Evolutionary conservation across 108 stramenopile genomes (phyloP).

Genomic region (Skeletonema grethae): DNA sequence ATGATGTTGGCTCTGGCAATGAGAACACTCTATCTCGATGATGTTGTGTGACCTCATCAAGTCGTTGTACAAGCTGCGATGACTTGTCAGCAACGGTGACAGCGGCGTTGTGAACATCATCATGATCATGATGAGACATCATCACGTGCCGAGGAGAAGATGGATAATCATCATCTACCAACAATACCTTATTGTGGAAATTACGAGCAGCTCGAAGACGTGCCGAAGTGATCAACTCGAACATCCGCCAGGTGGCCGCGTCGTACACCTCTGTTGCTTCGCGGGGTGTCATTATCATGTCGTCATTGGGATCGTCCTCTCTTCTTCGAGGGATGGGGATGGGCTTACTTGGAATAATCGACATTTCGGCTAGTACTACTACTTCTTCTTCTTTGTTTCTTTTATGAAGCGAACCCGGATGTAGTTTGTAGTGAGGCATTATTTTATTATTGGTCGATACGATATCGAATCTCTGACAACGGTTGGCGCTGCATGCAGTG

Average conservation of each 20-base stretch:
- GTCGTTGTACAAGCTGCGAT: not conserved
- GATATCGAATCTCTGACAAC: not conserved
- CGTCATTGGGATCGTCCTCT: not conserved
- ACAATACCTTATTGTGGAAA: not conserved
- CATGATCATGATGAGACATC: not conserved
- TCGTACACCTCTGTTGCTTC: not conserved
- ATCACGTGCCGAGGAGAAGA: too few species aligned
- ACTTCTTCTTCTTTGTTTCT: not conserved
- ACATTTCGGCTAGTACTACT: not conserved
- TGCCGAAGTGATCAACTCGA: not conserved
- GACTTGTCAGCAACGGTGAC: not conserved
- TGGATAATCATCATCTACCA: too few species aligned
- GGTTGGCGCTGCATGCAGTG: too few species aligned
- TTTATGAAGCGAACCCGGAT: not conserved
- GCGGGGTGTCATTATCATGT: not conserved
- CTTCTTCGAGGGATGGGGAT: not conserved
- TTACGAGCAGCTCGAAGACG: not conserved
- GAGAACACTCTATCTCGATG: not conserved
- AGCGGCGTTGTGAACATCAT: not conserved
- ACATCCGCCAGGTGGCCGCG: not conserved
- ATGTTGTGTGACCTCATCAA: not conserved
- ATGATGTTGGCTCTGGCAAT: not conserved
- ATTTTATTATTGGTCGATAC: too few species aligned
- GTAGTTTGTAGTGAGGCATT: not conserved
- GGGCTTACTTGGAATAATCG: not conserved